These are phyloP conservation scores for Arabis hirsuta DNA, from an alignment of 345 rosid genomes.

Conservation along the genomic window DNA sequence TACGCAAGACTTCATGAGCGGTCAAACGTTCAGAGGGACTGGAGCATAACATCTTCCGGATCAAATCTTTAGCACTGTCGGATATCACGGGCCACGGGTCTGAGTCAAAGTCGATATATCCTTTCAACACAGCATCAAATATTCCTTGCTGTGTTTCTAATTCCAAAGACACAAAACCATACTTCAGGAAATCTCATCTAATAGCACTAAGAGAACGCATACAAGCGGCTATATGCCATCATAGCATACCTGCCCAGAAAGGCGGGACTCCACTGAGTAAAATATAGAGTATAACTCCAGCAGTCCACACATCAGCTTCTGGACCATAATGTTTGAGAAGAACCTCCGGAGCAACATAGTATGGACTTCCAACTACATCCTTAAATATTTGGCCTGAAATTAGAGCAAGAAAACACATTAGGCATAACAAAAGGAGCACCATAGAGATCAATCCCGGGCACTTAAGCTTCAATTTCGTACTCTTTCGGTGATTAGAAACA, in stretches of 20 bases:
- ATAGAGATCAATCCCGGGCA: neutral
- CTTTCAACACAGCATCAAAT: constrained; percentile 97
- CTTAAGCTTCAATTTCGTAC: neutral
- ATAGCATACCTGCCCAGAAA: constrained; percentile 89
- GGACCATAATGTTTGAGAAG: constrained; percentile 93
- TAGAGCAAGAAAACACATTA: constrained; percentile 25
- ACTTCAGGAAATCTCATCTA: constrained; percentile 17
- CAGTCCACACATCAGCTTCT: constrained; percentile 99
- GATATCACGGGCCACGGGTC: constrained; percentile 98
- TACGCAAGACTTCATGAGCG: constrained; percentile 97
- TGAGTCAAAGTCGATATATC: constrained; percentile 88
- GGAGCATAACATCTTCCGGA: constrained; percentile 83
- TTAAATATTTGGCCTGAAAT: constrained; percentile 78
- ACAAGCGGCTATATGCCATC: neutral
- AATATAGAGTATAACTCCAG: constrained; percentile 93
- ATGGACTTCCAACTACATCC: constrained; percentile 99
- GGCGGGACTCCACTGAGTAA: constrained; percentile 98
- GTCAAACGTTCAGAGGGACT: constrained; percentile 77
- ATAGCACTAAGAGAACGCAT: neutral
- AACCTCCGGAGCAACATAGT: constrained; percentile 98
- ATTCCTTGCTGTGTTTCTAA: constrained; percentile 97
- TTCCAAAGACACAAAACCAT: constrained; percentile 32
- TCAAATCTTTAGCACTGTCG: constrained; percentile 87
- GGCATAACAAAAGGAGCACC: constrained; percentile 5
- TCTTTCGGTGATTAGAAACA: too few species aligned